phyloP scores from a whole-genome alignment of 345 rosid species.

The Orychophragmus violaceus region DNA sequence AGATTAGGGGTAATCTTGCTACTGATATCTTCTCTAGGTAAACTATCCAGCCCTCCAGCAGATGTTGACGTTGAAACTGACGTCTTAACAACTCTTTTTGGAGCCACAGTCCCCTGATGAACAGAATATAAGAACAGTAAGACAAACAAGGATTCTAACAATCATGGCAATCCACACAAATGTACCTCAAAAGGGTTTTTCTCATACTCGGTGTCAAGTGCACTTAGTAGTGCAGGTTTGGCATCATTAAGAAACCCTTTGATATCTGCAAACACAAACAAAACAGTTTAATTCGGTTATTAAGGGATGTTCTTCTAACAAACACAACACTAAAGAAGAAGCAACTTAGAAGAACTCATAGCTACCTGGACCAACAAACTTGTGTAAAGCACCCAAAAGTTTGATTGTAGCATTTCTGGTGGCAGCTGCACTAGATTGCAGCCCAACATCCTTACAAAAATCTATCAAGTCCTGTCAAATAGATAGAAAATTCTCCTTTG shows the following conservation, averaged over 20 bases:
- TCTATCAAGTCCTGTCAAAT: slow-evolving; percentile 77
- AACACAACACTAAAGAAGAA: slow-evolving; percentile 8
- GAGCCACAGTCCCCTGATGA: slow-evolving; percentile 65
- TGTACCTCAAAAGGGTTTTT: slow-evolving; percentile 93
- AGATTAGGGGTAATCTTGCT: slow-evolving; percentile 77
- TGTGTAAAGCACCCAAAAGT: slow-evolving; percentile 87
- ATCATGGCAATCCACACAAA: not conserved
- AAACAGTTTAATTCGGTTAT: not conserved
- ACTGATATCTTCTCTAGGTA: slow-evolving; percentile 97
- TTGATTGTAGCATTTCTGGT: slow-evolving; percentile 98
- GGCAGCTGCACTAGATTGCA: slow-evolving; percentile 97
- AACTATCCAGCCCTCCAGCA: slow-evolving; percentile 68
- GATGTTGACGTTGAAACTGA: slow-evolving; percentile 47
- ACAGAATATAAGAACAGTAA: slow-evolving; percentile 13
- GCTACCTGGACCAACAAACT: slow-evolving; percentile 94
- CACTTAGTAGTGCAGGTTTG: slow-evolving; percentile 96
- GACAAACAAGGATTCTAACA: slow-evolving; percentile 6
- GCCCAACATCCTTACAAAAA: slow-evolving; percentile 91
- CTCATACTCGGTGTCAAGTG: slow-evolving; percentile 88
- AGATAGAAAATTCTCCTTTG: not conserved
- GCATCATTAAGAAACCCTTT: slow-evolving; percentile 91
- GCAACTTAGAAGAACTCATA: slow-evolving; percentile 2
- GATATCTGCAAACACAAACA: slow-evolving; percentile 54
- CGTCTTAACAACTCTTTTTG: slow-evolving; percentile 68
- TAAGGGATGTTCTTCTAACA: not conserved